Base-by-base conservation (phyloP, 2,329 filamentous ascomycete genomes). In the Furcasterigmium furcatum region DNA sequence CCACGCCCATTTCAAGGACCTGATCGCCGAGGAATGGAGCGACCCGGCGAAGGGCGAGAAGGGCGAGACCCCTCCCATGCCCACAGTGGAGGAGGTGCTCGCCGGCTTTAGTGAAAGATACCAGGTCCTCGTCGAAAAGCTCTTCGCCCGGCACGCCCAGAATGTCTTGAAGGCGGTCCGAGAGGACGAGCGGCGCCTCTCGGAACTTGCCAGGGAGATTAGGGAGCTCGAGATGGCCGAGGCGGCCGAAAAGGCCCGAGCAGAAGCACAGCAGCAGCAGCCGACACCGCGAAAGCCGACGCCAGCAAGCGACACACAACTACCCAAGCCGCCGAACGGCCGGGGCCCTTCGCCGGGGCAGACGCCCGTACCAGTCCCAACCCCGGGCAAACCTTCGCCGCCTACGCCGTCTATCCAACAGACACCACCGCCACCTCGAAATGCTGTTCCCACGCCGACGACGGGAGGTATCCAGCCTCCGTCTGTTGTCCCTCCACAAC, bases 101-200 rank as follows among this genome's bases (percentile, higher is more conserved):
- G 75, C 84, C 51, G 81, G 90, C 62, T 64, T 77, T 22, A 80
- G 86, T 41, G 34, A 18, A 18, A 81, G 86, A 52, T 73, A 95
- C 2, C 87, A 87, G 1, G 70, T 76, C 22, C 68, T 96, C 38
- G 79, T 95, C 40, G 75, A 85, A 46, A 82, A 85, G 52, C 74
- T 96, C 2, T 95, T 94, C 60, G 76, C 79, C 12, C 77, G 80
- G 50, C 96, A 95, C 62, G 79, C 84, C 52, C 80, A 86, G 38
- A 72, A 84, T 36, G 73, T 85, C 41, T 76, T 90, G n/a, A 71
- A 73, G 46, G 78, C 85, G 57, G 88, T 96, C 48, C 74, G 79
- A 47, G 80, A 87, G 45, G 85, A 94, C 50, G 91, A 96, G 69
- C 76, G 74, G 47, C 75, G 72, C 43, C 87, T 85, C 58, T 75